Evolutionary conservation across 495 filamentous ascomycete species (phyloP), one percentile per base, ranked within the genome.

Genomic region (Aspergillus nidulans): DNA sequence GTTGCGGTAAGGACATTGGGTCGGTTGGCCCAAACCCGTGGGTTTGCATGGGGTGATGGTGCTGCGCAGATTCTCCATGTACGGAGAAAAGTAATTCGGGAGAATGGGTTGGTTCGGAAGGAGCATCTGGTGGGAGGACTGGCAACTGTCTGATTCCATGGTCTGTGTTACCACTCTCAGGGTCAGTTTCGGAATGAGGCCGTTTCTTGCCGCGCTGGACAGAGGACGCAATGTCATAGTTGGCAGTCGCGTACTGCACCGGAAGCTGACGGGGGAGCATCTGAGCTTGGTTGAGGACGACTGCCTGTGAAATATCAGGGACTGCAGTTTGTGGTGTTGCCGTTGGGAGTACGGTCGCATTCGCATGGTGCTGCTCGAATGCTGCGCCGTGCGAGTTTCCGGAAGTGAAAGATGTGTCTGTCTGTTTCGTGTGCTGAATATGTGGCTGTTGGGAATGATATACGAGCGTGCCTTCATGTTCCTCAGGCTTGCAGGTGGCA

Each of bases 1-100:
- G 81, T 34, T 73, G 72, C n/a, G 67, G 73, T 13, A 71, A 49
- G 12, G 55, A 61, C 43, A 67, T 55, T 23, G 65, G 45, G 28
- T 59, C 58, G 12, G 62, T 63, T 15, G 65, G 49, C 21, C 59
- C 56, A 42, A 64, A 75, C n/a, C 55, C 58, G 46, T 72, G 69
- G n/a, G 54, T 49, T 21, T 68, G 52, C 38, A 65, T 49, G 21
- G 58, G 59, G 34, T 63, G 68, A 32, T 67, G 65, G 42, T 67
- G 65, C 15, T 59, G 58, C 4, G 63, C 62, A 16, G 59, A 47
- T 16, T 67, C 72, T 13, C 57, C 56, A 21, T 70, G 68, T 5
- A 66, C 55, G 6, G 69, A 62, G 55, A 69, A 71, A 15, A 69
- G 57, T 51, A 71, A 58, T 20, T 72, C 67, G 4, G 68, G 55